phyloP scores from a whole-genome alignment of 805 yeast genomes.

The Wickerhamomyces bovis region DNA sequence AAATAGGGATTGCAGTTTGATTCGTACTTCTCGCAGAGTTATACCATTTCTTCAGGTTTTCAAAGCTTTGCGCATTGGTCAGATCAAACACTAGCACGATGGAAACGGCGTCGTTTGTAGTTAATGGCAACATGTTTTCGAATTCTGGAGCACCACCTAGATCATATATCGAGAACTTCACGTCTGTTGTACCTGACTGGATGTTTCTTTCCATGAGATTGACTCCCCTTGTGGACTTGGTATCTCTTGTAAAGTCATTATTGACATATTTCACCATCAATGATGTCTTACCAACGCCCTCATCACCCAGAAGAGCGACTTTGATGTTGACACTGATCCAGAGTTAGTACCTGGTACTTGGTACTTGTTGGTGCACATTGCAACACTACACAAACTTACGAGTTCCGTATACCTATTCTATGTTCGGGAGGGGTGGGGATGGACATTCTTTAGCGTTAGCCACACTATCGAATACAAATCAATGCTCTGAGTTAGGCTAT shows the following conservation, averaged over 20 bases:
- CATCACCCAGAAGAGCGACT: constrained; percentile 92
- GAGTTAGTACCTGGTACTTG: too few relatives aligned
- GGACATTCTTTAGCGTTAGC: background rate
- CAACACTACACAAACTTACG: constrained; percentile 19
- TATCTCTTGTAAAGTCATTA: constrained; percentile 84
- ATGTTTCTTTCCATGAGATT: constrained; percentile 91
- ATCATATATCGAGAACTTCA: constrained; percentile 92
- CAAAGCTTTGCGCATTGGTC: constrained; percentile 77
- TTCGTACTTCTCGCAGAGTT: constrained; percentile 86
- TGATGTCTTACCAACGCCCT: constrained; percentile 93
- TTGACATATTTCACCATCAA: constrained; percentile 97
- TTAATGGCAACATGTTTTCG: constrained; percentile 91
- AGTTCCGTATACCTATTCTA: constrained; percentile 14
- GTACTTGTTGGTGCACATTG: constrained; percentile 1
- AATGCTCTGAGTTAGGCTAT: too few relatives aligned
- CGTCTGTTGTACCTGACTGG: constrained; percentile 76
- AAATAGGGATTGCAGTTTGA: constrained; percentile 82
- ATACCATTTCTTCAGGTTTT: constrained; percentile 93
- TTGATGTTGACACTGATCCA: constrained; percentile 52
- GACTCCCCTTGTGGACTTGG: constrained; percentile 91
- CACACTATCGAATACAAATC: too few relatives aligned
- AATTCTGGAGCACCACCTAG: constrained; percentile 94
- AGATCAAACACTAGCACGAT: constrained; percentile 85
- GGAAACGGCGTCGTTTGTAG: constrained; percentile 88
- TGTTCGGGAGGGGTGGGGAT: constrained; percentile 20